Evolutionary conservation across 2,329 filamentous ascomycete genomes (phyloP), one percentile per base, ranked within the genome.

Genomic region (Fusarium fracticaudum): DNA sequence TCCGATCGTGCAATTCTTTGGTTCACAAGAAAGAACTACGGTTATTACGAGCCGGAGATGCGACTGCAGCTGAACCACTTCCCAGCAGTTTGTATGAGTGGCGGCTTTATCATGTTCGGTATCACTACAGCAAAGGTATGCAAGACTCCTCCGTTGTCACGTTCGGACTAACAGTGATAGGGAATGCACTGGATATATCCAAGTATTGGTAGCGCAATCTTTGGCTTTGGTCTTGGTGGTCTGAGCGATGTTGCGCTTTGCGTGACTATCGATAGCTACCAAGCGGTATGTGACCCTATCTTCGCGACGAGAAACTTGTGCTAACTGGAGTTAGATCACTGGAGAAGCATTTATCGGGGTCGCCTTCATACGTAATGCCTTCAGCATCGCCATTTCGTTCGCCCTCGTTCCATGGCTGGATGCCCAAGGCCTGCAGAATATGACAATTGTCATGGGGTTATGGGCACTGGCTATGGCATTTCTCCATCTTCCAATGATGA

Each of bases 31-130:
- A 75, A 79, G 4, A 84, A 85, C 13, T 74, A 78, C 3, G 84
- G 83, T 5, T 80, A 82, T 33, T 85, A 82, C 58, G 84, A 85
- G 62, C 84, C 84, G 0, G 84, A 86, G 63, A 85, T 85, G 78
- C 77, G 84, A 3, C 75, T 85, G 6, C 83, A 79, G 26, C n/a
- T 73, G 4, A 48, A 72, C 20, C 65, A 69, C 9, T 45, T 77
- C 10, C 81, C 83, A 9, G 80, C 79, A 0, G 6, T 84, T 2
- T 45, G 75, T 14, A 74, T 81, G 69, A 77, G 79, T 6, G 80
- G 75, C 6, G 83, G 83, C 0, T 35, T 83, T 15, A 78, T 81
- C 18, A 80, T 84, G 74, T 84, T 83, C 63, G 83, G 83, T 9
- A 70, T 73, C 5, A 83, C 81, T 1, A 64, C 80, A 5, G 72